Evolutionary conservation across 495 filamentous ascomycete genomes (phyloP), one percentile per base, ranked within the genome.

Genomic region (Xylaria nigripes): DNA sequence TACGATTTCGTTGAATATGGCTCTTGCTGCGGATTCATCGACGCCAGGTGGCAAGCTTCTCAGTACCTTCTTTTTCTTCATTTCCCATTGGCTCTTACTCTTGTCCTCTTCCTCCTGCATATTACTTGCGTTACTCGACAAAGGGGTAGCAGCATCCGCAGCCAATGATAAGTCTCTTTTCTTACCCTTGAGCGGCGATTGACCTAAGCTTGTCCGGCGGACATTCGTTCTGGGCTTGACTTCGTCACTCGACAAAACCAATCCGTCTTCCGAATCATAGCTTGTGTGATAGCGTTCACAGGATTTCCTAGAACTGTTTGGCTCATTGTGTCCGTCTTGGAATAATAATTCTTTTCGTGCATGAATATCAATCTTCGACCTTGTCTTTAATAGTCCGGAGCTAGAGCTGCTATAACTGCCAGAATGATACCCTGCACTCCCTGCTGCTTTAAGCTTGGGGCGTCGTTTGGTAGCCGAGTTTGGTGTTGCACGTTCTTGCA

Each of bases 1-100:
- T 9, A 99, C 90, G 49, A 99, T 95, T 56, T 99, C 94, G 64
- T 95, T 95, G 46, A 97, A 76, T 36, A 99, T 94, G 56, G 96
- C 90, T 56, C 86, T 85, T 0, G 91, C 90, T 1, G 94, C 88
- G 13, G 77, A 69, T 41, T 82, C 78, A 64, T 99, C 93, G 41
- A 96, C 81, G 3, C 87, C 88, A 45, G 81, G 77, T 1, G 89
- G 88, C 1, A 97, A 71, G 46, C 85, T 83, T 56, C 86, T 87
- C 60, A 95, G 67, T 25, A 94, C 74, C 2, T 76, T 62, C 8
- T 62, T 68, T 50, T 76, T 77, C 47, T 67, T 71, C 38, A 55
- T 70, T 49, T 68, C 77, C 75, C 63, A 88, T 65, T 53, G 76
- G 63, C 48, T 76, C 70, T 73, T 69, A 2, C 51, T 57, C 32